Base-by-base conservation (phyloP, 148 eudicot genomes). In the Cornus suecica region DNA sequence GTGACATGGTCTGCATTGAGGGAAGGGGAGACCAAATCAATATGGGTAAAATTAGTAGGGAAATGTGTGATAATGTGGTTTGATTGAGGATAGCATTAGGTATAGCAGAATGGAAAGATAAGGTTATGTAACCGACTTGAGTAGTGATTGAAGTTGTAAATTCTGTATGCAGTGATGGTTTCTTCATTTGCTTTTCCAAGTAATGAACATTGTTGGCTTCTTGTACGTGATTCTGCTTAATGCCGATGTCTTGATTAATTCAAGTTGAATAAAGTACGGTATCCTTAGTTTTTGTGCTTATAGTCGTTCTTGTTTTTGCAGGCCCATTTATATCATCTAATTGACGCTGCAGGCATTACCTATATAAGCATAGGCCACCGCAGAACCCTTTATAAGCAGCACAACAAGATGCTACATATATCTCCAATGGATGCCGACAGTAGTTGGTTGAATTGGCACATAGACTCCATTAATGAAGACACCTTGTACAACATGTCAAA, bases 301-400 rank as follows among this genome's bases (percentile, higher is more conserved):
- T 72, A 16, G 22, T 4, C 10, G 61, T 62, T 27, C 61, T 84
- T 86, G 52, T 80, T 32, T 48, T 86, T 77, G 68, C 87, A 94
- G 98, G 87, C 88, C 34, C 92, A 88, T 88, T 82, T 92, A 64
- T 92, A 94, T 76, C 31, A 81, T 48, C 80, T 81, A 71, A 86
- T 94, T 27, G 89, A 88, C 82, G 89, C 87, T 65, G 90, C 94
- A 64, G 94, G 97, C 61, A 85, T 90, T 51, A 92, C 97, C 2
- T 92, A 86, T 26, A 77, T 94, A 71, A 92, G 97, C 79, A 77
- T 94, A 71, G 99, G 97, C 78, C 99, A 94, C 58, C 79, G 96
- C 63, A 86, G 86, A 63, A 85, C 92, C 30, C 86, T 92, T 70
- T 86, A 72, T 75, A 76, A 89, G 26, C 78, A 92, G 83, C 99